Conservation (phyloP, 106 monocot genomes). For the Triglochin maritima region DNA sequence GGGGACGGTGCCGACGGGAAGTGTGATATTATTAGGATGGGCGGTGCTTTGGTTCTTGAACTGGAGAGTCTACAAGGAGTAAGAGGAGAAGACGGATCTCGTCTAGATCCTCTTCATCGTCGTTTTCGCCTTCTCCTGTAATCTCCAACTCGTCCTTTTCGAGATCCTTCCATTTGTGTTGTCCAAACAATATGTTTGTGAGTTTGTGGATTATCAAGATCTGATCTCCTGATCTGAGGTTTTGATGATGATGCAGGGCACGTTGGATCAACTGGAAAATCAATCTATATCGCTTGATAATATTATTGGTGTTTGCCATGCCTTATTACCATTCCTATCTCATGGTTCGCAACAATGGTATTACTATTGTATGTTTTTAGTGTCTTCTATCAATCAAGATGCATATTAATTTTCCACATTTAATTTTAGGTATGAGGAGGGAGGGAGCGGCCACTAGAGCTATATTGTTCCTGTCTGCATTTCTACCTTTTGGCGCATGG, state of each 20-base stretch:
- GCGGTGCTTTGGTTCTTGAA: constrained; percentile 95
- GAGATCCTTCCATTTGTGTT: constrained; percentile 92
- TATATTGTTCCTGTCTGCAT: constrained; percentile 61
- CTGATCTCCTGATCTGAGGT: too few species aligned
- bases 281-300: constrained; percentile 77
- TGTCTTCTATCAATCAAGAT: too few species aligned
- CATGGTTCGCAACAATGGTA: constrained; percentile 61
- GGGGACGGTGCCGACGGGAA: constrained; percentile 40
- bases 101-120: constrained; percentile 93
- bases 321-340: constrained; percentile 94
- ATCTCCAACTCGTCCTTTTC: constrained; percentile 95
- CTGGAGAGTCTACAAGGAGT: constrained; percentile 88
- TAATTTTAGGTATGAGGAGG: constrained; percentile 55
- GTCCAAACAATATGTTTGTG: constrained; percentile 83
- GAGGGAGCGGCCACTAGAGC: constrained; percentile 77
- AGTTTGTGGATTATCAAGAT: too few species aligned
- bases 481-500: constrained; percentile 95
- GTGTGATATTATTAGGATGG: constrained; percentile 69
- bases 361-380: not conserved
- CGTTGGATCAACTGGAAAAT: constrained; percentile 95
- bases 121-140: constrained; percentile 98
- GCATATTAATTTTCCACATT: too few species aligned
- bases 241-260: too few species aligned
- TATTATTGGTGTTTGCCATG: constrained; percentile 73
- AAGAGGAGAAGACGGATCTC: constrained; percentile 92